Percentiles rank a stretch among this genome's conserved stretches.
These are phyloP conservation scores for Colletotrichum euphorbiae DNA, from an alignment of 2,329 filamentous ascomycete species.

Conservation along the genomic window DNA sequence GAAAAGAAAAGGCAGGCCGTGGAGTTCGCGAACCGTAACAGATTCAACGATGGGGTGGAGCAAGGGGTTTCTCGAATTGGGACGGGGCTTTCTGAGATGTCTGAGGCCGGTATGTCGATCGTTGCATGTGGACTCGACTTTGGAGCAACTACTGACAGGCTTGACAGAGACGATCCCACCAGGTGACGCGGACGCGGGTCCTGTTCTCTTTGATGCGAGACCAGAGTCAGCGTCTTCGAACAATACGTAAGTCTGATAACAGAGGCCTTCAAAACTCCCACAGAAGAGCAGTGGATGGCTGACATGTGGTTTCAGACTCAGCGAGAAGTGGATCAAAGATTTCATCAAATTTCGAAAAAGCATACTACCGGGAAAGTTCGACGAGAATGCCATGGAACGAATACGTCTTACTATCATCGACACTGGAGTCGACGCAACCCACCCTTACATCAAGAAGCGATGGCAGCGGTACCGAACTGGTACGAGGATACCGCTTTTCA, in stretches of 20 bases:
- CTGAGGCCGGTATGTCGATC: background rate
- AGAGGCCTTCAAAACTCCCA: too few species aligned
- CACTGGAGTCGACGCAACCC: slow-evolving; percentile 15
- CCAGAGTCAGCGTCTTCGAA: background rate
- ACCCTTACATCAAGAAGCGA: slow-evolving; percentile 10
- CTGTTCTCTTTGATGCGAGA: background rate
- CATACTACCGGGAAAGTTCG: background rate
- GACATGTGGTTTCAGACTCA: too few species aligned
- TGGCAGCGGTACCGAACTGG: background rate
- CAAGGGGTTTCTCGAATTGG: background rate
- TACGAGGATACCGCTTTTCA: background rate
- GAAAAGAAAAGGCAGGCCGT: too few species aligned
- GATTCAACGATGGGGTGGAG: background rate
- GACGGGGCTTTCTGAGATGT: background rate
- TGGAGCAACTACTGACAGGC: too few species aligned
- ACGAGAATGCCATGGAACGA: slow-evolving; percentile 10
- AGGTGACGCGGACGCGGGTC: too few species aligned
- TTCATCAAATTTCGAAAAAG: background rate
- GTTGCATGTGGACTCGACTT: too few species aligned
- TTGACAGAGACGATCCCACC: too few species aligned
- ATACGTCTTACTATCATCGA: slow-evolving; percentile 18
- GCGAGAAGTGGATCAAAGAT: too few species aligned
- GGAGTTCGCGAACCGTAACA: too few species aligned
- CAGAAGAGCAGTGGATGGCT: too few species aligned
- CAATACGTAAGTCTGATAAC: too few species aligned